Conservation (phyloP, 768 basidiomycete genomes). For the Grammothele lineata region DNA sequence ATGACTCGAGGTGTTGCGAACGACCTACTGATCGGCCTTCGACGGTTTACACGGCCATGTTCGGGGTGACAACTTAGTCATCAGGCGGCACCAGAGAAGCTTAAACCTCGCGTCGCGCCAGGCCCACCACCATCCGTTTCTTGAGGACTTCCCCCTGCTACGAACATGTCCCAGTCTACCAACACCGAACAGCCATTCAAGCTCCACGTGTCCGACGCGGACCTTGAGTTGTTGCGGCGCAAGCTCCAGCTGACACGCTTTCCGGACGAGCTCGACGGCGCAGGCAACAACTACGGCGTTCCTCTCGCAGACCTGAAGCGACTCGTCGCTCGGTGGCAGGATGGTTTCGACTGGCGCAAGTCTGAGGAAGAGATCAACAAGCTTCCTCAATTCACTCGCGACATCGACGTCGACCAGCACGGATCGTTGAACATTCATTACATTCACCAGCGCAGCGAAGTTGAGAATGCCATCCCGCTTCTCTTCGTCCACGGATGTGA, state of each 20-base stretch:
- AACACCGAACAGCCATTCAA: constrained; percentile 28
- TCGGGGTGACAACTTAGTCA: no score
- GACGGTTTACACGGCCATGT: no score
- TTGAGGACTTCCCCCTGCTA: no score
- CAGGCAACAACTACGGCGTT: constrained; percentile 27
- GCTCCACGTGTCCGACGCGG: constrained; percentile 18
- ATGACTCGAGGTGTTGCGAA: no score
- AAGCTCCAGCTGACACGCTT: constrained; percentile 24
- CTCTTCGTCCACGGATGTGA: constrained; percentile 60
- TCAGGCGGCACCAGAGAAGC: no score
- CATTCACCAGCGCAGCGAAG: constrained; percentile 47
- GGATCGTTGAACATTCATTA: constrained; percentile 52
- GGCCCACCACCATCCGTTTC: no score
- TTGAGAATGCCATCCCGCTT: constrained; percentile 45
- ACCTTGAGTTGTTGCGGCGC: constrained; percentile 17
- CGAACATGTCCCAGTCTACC: no score
- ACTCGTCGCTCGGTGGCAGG: constrained; percentile 45
- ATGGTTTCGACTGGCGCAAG: constrained; percentile 52
- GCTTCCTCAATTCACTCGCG: constrained; percentile 51
- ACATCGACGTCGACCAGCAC: constrained; percentile 44
- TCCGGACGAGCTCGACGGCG: constrained; percentile 24
- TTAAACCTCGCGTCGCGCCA: no score
- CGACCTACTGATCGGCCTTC: no score
- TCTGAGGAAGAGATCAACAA: constrained; percentile 49
- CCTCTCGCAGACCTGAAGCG: constrained; percentile 47